A percentile compares a stretch with the other conserved stretches of the same genome.
phyloP scores from a whole-genome alignment of 176 grass and related monocot genomes.

The Cenchrus americanus region DNA sequence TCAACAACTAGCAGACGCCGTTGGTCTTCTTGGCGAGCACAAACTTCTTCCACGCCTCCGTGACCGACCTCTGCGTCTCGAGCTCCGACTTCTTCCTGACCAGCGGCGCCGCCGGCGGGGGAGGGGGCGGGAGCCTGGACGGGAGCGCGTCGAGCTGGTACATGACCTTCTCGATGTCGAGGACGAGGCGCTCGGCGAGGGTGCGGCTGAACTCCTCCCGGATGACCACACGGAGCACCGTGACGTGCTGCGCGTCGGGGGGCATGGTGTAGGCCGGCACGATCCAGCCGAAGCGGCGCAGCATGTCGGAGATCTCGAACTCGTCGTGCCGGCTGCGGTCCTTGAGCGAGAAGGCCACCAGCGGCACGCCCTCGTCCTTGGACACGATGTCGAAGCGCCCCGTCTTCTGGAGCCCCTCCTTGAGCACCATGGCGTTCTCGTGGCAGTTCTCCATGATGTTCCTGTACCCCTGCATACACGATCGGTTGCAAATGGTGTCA shows the following conservation, averaged over 20 bases:
- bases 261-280: slow-evolving; percentile 98
- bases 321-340: slow-evolving; percentile 81
- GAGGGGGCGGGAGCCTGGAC: slow-evolving; percentile 50
- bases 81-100: slow-evolving; percentile 50
- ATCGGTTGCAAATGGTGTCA: neutral
- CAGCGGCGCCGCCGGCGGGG: slow-evolving; percentile 10
- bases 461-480: slow-evolving; percentile 68
- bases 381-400: slow-evolving; percentile 87
- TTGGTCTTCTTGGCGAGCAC: slow-evolving; percentile 72
- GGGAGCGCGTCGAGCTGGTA: slow-evolving; percentile 81
- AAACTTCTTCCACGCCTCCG: slow-evolving; percentile 75
- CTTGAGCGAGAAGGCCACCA: slow-evolving; percentile 96
- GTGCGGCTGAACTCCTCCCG: slow-evolving; percentile 98
- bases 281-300: slow-evolving; percentile 98
- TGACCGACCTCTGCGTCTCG: slow-evolving; percentile 68
- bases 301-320: slow-evolving; percentile 89
- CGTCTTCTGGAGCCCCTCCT: slow-evolving; percentile 66
- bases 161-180: slow-evolving; percentile 84
- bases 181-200: slow-evolving; percentile 88
- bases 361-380: slow-evolving; percentile 91
- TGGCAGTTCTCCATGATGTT: slow-evolving; percentile 99
- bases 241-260: slow-evolving; percentile 84
- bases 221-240: slow-evolving; percentile 92
- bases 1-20: slow-evolving; percentile 63
- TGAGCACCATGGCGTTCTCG: slow-evolving; percentile 96